Conservation (phyloP, 2,329 filamentous ascomycete genomes). For the Fusarium sambucinum region DNA sequence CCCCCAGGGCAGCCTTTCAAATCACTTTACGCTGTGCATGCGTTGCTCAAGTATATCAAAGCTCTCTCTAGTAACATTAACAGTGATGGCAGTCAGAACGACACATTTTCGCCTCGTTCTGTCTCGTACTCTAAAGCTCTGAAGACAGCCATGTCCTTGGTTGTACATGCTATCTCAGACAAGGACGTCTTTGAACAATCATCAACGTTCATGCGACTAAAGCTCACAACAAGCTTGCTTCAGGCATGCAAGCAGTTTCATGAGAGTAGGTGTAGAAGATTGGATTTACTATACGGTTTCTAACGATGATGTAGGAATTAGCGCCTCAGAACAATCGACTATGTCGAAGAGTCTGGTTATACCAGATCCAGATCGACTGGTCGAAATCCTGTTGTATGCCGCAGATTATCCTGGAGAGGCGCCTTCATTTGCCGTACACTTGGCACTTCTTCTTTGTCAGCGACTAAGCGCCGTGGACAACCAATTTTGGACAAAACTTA, state of each 20-base stretch:
- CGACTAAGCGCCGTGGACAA: slow-evolving; percentile 47
- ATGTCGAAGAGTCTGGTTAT: slow-evolving; percentile 16
- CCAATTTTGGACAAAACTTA: slow-evolving; percentile 49
- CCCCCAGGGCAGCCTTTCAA: slow-evolving; percentile 77
- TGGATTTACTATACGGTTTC: neutral
- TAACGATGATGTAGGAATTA: slow-evolving; percentile 34
- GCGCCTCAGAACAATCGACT: slow-evolving; percentile 20
- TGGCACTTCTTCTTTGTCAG: slow-evolving; percentile 48
- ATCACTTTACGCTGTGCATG: slow-evolving; percentile 77
- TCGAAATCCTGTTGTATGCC: slow-evolving; percentile 48
- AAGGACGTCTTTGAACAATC: slow-evolving; percentile 62
- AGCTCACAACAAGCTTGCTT: slow-evolving; percentile 48
- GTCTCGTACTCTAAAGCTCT: slow-evolving; percentile 53
- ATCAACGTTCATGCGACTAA: slow-evolving; percentile 43
- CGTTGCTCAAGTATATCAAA: slow-evolving; percentile 72
- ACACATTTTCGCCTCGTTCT: slow-evolving; percentile 25
- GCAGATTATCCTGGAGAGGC: slow-evolving; percentile 40
- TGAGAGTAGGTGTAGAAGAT: slow-evolving; percentile 39
- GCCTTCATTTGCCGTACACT: slow-evolving; percentile 45
- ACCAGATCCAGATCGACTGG: slow-evolving; percentile 41
- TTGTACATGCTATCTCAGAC: slow-evolving; percentile 72
- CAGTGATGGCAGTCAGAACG: neutral
- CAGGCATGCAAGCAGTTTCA: slow-evolving; percentile 48
- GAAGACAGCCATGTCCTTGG: slow-evolving; percentile 63
- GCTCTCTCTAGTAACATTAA: slow-evolving; percentile 49